These are phyloP conservation scores for Candida xyloterini DNA, from an alignment of 805 yeast genomes.

Conservation along the genomic window DNA sequence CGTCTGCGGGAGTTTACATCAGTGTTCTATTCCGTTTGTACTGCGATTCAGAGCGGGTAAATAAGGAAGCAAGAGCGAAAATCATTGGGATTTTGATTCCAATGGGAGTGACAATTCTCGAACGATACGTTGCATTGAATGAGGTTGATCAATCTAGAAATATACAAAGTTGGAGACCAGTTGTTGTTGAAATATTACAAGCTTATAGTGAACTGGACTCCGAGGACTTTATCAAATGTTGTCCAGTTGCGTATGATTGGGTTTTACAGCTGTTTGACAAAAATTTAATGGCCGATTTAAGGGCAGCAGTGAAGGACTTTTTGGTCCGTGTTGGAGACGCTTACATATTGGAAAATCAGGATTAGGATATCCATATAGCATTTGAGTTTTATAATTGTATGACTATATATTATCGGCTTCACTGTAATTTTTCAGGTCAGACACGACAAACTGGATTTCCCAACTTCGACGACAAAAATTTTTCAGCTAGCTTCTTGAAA, in stretches of 20 bases:
- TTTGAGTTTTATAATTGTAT: conserved; percentile 3
- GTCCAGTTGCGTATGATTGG: conserved; percentile 59
- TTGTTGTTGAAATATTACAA: conserved; percentile 80
- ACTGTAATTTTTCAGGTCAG: conserved; percentile 1
- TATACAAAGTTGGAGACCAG: conserved; percentile 86
- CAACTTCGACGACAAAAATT: conserved; percentile 22
- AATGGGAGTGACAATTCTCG: conserved; percentile 67
- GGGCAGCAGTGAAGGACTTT: conserved; percentile 59
- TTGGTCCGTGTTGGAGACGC: conserved; percentile 49
- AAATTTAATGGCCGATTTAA: conserved; percentile 57
- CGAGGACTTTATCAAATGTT: conserved; percentile 57
- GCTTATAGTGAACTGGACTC: conserved; percentile 78
- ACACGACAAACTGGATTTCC: conserved; percentile 11
- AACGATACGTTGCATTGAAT: conserved; percentile 67
- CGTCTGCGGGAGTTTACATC: conserved; percentile 83
- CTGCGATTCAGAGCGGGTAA: conserved; percentile 56
- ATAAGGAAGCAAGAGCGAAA: conserved; percentile 42
- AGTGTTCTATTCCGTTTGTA: conserved; percentile 77
- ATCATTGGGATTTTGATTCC: conserved; percentile 59
- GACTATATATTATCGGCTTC: neutral
- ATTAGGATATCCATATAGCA: conserved; percentile 3
- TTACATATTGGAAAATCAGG: conserved; percentile 24
- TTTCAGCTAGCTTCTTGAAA: conserved; percentile 13
- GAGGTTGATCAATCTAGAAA: conserved; percentile 78
- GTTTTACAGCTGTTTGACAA: conserved; percentile 60